Evolutionary conservation across 1,139 yeast species (phyloP), one percentile per base, ranked within the genome.

Genomic region (Candida neerlandica): DNA sequence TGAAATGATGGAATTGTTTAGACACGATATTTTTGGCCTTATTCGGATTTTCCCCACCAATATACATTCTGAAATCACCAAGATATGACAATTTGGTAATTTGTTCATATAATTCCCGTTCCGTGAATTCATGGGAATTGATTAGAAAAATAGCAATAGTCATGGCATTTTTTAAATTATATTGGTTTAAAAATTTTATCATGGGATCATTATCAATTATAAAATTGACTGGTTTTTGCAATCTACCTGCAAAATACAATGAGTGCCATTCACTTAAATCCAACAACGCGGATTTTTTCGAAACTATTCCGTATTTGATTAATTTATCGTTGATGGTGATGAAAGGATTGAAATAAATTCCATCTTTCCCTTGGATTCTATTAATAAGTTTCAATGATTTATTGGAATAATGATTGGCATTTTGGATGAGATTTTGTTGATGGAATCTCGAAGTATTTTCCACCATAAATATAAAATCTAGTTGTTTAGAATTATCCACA

Each of bases 261-360:
- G 94, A 81, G 32, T 83, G 75, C 99, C 99, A 94, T 54, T 86
- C 84, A 30, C 81, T 73, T 35, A 94, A 70, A 66, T 94, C 99
- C 43, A 72, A 73, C 41, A 85, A 66, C 38, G 90, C 69, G 4
- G 78, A 77, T 35, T 81, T 78, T 52, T 81, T 73, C 2, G 89
- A 82, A 1, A 90, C 85, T 12, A 91, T 85, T 4, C 99, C 99
- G 64, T 94, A 94, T 63, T 94, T 94, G 45, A 94, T 82, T 56
- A 82, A 71, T 45, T 80, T 73, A 14, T 63, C 55, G 26, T 55
- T 47, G 51, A 92, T 75, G 41, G 79, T 77, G 3, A 89, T 89
- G 66, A 81, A 94, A 3, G 99, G 98, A 63, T 94, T 95, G 72
- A 90, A 95, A 65, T 92, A 95, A 4, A 94, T 86, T 3, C 97